These are phyloP conservation scores for Trichosanthes cucumerina DNA, from an alignment of 306 rosid genomes.

Conservation along the genomic window DNA sequence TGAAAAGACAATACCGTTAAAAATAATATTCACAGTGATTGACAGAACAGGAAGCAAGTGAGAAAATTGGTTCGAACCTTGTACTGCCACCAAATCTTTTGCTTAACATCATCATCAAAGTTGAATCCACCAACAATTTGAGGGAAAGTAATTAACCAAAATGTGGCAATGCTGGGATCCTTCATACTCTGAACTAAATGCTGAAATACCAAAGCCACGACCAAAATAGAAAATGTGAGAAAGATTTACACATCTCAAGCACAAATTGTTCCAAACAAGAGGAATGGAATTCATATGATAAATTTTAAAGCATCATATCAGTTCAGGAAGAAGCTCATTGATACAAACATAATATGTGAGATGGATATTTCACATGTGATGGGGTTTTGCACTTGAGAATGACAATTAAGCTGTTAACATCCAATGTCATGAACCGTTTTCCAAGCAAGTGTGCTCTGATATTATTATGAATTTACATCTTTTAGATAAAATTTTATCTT, in stretches of 20 bases:
- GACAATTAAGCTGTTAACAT: neutral
- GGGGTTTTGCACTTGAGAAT: neutral
- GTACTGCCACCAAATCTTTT: constrained; percentile 86
- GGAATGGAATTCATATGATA: neutral
- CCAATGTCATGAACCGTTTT: neutral
- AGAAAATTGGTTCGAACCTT: constrained; percentile 42
- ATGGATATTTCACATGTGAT: neutral
- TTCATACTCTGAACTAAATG: constrained; percentile 86
- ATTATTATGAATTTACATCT: neutral
- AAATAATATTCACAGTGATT: constrained; percentile 1
- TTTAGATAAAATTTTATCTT: neutral
- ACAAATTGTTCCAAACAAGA: neutral
- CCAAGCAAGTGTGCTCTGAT: neutral
- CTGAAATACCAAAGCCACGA: constrained; percentile 29
- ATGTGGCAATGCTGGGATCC: constrained; percentile 93
- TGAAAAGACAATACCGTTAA: neutral
- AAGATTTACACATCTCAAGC: neutral
- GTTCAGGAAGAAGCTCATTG: neutral
- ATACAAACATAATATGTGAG: neutral
- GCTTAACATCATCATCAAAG: constrained; percentile 75
- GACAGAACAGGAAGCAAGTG: neutral
- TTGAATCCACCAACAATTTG: constrained; percentile 74
- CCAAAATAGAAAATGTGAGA: constrained; percentile 13
- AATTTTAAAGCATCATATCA: neutral
- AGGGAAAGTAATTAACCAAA: constrained; percentile 86